These are phyloP conservation scores for Cadophora sp. DNA, from an alignment of 2,329 filamentous ascomycete genomes.

Conservation along the genomic window DNA sequence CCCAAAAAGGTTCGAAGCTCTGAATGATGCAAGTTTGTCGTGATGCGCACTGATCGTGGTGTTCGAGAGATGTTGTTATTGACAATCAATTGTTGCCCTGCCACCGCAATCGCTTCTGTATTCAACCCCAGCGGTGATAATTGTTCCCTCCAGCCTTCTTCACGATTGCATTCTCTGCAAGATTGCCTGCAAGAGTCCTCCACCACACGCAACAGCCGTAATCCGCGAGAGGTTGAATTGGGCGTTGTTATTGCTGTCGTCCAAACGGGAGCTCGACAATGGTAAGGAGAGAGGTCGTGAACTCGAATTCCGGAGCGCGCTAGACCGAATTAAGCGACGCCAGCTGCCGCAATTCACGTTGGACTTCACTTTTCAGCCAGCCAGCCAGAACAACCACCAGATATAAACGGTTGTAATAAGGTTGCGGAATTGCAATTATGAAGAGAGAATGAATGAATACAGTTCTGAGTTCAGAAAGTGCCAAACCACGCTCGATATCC, in stretches of 20 bases:
- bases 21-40: conserved; percentile 16
- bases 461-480: conserved; percentile 4
- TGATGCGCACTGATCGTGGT: conserved; percentile 14
- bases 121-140: conserved; percentile 12
- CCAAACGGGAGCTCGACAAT: conserved; percentile 13
- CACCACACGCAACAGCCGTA: conserved; percentile 22
- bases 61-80: conserved; percentile 24
- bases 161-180: conserved; percentile 29
- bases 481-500: conserved; percentile 18
- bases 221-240: conserved; percentile 14
- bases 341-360: neutral
- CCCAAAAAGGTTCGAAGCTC: neutral
- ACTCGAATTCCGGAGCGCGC: conserved; percentile 10
- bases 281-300: conserved; percentile 14
- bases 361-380: conserved; percentile 15
- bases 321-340: conserved; percentile 21
- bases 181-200: conserved; percentile 25
- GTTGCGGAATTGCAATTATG: conserved; percentile 5
- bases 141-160: conserved; percentile 23
- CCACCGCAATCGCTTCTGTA: conserved; percentile 33
- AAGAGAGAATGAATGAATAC: conserved; percentile 13
- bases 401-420: neutral
- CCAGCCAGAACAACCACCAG: neutral
- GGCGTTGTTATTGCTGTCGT: conserved; percentile 23
- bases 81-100: conserved; percentile 36